Percentiles rank a stretch among this genome's conserved stretches.
Conservation (phyloP, 495 filamentous ascomycete species). For the Aspergillus diversus region DNA sequence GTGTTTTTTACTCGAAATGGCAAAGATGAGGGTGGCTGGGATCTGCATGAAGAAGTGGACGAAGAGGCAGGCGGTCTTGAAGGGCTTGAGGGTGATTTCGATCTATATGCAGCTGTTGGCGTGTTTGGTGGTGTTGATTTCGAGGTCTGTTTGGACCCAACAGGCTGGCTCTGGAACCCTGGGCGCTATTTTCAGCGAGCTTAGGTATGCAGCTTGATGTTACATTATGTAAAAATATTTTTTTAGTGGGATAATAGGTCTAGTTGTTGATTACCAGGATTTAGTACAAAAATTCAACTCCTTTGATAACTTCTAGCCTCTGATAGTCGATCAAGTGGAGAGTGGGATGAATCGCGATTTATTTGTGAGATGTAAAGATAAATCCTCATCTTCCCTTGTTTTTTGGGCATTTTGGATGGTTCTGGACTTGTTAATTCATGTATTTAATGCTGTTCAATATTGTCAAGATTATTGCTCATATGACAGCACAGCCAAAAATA, state of each 20-base stretch:
- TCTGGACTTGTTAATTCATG: too few species aligned
- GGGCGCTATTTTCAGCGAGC: background rate
- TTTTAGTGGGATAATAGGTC: background rate
- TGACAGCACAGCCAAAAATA: background rate
- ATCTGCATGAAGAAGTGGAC: constrained; percentile 84
- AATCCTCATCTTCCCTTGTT: too few species aligned
- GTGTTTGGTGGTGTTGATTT: constrained; percentile 73
- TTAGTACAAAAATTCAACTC: too few species aligned
- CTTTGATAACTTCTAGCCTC: too few species aligned
- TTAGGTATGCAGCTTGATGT: background rate
- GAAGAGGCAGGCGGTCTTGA: constrained; percentile 63
- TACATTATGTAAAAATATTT: background rate
- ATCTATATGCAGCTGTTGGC: constrained; percentile 81
- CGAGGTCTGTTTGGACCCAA: constrained; percentile 66
- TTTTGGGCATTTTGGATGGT: too few species aligned
- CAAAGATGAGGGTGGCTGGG: constrained; percentile 65
- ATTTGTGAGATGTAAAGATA: too few species aligned
- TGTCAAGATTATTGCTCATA: background rate
- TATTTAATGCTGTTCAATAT: background rate
- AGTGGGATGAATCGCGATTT: too few species aligned
- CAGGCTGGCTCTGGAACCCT: constrained; percentile 47
- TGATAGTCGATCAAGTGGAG: too few species aligned
- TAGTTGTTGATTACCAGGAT: background rate
- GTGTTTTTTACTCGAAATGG: constrained; percentile 84
- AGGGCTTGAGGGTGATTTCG: constrained; percentile 79